A percentile compares a stretch with the other conserved stretches of the same genome.
phyloP scores from a whole-genome alignment of 2,329 filamentous ascomycete species.

The Paecilomyces niveus region DNA sequence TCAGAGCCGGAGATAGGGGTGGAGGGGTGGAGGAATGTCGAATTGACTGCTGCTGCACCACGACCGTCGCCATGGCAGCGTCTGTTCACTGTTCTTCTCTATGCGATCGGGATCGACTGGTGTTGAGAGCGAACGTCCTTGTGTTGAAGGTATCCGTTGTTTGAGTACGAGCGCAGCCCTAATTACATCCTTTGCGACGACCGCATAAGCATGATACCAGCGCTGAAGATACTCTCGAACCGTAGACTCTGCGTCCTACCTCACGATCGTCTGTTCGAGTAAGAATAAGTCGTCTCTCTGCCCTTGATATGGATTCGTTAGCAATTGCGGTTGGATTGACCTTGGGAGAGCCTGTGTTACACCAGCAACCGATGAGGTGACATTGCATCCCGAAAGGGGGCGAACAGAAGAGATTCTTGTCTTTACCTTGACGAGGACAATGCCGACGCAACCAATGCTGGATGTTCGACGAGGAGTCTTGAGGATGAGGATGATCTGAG shows the following conservation, averaged over 20 bases:
- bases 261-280: not conserved
- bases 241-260: not conserved
- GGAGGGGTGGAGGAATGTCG: slow-evolving; percentile 44
- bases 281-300: not conserved
- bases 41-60: slow-evolving; percentile 40
- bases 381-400: not conserved
- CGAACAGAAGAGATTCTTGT: not conserved
- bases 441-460: not conserved
- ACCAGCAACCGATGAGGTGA: not conserved
- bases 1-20: slow-evolving; percentile 44
- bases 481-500: not conserved
- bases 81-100: not conserved
- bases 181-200: slow-evolving; percentile 1
- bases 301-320: not conserved
- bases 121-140: not conserved
- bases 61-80: slow-evolving; percentile 37
- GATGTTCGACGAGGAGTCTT: not conserved
- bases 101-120: not conserved
- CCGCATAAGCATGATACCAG: not conserved
- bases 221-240: not conserved
- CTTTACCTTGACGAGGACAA: not conserved
- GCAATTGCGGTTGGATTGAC: not conserved
- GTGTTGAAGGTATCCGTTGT: not conserved
- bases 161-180: not conserved
- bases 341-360: not conserved